Evolutionary conservation across 306 rosid genomes (phyloP), one percentile per base, ranked within the genome.

Genomic region (Begonia masoniana): DNA sequence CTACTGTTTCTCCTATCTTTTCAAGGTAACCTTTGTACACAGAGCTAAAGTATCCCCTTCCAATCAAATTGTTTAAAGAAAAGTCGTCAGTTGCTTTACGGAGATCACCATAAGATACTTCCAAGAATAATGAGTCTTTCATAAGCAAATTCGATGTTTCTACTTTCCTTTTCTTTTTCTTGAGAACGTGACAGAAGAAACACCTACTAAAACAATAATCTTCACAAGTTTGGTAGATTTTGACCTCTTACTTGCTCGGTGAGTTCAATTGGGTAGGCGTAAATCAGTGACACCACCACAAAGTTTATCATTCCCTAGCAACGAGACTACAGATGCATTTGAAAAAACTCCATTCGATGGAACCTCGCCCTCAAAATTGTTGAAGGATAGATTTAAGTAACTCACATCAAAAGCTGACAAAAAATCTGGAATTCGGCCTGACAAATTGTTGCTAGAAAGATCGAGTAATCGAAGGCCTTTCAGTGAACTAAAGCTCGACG

Each of bases 331-430:
- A 24, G 23, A 55, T 51, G 21, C 68, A 53, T 73, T 68, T 7
- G 19, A 45, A 52, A 73, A 73, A 15, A 73, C 52, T 11, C 65
- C 74, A 46, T 55, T 56, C 31, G 13, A 46, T 43, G 74, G 67
- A 50, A 72, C 13, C 63, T 66, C 64, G 0, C 76, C 69, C 5
- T 58, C 64, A 13, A 71, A 54, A 49, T 66, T 62, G 36, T 72
- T 66, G 31, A 47, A 42, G n/a, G 77, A 67, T 50, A 72, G 56
- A 60, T 74, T 56, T 39, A 65, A 63, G 26, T 48, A 16, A 31
- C 21, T 11, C 2, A 68, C 57, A 16, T n/a, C 5, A 23, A 64
- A 26, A 9, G 47, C 10, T 4, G 47, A 46, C 10, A 68, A 24
- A 50, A 60, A 65, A 35, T 57, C 42, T 13, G 68, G 74, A 63